Evolutionary conservation across 2,329 filamentous ascomycete genomes (phyloP).

Genomic region (Bipolaris zeicola): DNA sequence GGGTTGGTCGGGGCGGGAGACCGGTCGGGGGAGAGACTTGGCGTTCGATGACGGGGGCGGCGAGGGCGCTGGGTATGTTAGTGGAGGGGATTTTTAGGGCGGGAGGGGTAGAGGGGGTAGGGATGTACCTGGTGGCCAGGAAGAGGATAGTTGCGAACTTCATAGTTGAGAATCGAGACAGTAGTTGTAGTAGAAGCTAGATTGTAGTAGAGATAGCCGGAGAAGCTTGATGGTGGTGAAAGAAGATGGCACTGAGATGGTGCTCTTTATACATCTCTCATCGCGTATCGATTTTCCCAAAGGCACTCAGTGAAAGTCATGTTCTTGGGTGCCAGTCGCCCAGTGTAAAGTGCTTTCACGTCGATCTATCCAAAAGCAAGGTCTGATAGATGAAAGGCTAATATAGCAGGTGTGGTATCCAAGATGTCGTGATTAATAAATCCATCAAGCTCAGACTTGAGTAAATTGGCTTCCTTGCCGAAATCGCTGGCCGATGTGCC

Average conservation of each 20-base stretch:
- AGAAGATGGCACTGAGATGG: neutral
- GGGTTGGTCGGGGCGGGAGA: conserved; percentile 3
- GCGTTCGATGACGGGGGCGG: conserved; percentile 15
- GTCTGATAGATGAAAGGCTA: conserved; percentile 15
- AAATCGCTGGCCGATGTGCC: neutral
- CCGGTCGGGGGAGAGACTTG: conserved; percentile 6
- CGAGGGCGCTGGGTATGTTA: conserved; percentile 17
- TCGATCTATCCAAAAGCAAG: neutral
- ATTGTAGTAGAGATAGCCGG: neutral
- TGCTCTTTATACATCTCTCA: conserved; percentile 3
- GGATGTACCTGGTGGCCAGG: conserved; percentile 16
- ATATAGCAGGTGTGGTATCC: conserved; percentile 6
- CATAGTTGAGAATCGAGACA: conserved; percentile 8
- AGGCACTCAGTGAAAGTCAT: neutral
- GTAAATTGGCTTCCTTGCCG: conserved; percentile 3
- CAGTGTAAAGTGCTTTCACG: neutral
- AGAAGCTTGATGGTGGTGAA: neutral
- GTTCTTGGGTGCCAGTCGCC: neutral
- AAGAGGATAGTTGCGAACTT: conserved; percentile 15
- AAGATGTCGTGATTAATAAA: neutral
- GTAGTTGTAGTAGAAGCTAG: neutral
- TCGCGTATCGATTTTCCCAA: neutral
- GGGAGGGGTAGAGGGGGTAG: neutral
- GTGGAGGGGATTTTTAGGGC: neutral
- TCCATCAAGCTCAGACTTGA: neutral